phyloP scores from a whole-genome alignment of 495 filamentous ascomycete genomes.

The Podospora australis region DNA sequence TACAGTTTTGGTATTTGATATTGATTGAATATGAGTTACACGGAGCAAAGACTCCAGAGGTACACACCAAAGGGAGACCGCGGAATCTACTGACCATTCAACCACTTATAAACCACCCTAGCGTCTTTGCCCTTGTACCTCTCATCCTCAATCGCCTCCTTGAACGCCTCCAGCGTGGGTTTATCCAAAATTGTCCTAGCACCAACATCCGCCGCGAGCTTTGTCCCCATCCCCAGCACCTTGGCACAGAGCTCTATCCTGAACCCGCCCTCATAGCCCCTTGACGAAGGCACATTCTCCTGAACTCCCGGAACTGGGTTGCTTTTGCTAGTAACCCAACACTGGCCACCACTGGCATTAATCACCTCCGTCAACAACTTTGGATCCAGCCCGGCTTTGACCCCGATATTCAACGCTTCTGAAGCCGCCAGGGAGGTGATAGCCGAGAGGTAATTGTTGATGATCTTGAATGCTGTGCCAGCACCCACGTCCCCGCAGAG shows the following conservation, averaged over 20 bases:
- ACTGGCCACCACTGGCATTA: constrained; percentile 31
- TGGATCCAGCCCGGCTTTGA: constrained; percentile 33
- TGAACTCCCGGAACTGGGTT: constrained; percentile 34
- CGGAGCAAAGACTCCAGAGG: no score
- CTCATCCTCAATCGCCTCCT: constrained; percentile 23
- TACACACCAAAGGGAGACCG: no score
- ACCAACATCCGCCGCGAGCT: constrained; percentile 20
- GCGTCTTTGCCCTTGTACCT: constrained; percentile 26
- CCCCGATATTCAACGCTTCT: constrained; percentile 36
- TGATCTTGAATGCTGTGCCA: constrained; percentile 36
- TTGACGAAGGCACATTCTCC: constrained; percentile 30
- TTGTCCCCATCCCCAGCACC: constrained; percentile 22
- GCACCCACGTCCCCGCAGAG: constrained; percentile 29
- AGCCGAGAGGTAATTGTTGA: constrained; percentile 37
- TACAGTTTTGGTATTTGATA: no score
- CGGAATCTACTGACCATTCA: constrained; percentile 22
- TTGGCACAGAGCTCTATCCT: constrained; percentile 33
- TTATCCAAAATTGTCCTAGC: constrained; percentile 23
- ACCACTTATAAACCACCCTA: constrained; percentile 28
- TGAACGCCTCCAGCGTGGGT: constrained; percentile 20
- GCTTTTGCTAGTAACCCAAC: constrained; percentile 35
- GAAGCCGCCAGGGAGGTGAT: constrained; percentile 34
- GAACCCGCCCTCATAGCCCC: constrained; percentile 35
- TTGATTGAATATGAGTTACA: no score
- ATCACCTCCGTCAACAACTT: constrained; percentile 32